Percentiles rank a stretch among this genome's conserved stretches.
phyloP scores from a whole-genome alignment of 306 rosid species.

The Gleditsia sinensis region DNA sequence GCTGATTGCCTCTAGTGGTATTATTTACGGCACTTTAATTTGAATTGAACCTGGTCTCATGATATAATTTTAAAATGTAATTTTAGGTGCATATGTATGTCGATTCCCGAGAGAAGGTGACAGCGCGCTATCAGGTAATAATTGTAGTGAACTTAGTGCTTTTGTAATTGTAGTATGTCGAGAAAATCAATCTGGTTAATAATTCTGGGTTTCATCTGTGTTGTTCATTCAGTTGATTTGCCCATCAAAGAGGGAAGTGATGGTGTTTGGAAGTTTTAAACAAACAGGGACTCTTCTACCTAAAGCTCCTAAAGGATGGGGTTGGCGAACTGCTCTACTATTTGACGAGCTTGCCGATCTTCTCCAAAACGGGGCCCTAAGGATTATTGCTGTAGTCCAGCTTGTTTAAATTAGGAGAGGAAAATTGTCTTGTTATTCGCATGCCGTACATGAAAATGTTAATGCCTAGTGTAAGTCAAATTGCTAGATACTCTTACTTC shows the following conservation, averaged over 20 bases:
- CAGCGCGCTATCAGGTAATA: constrained; percentile 92
- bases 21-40: not conserved
- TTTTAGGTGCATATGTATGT: constrained; percentile 85
- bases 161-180: not conserved
- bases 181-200: constrained; percentile 5
- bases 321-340: constrained; percentile 93
- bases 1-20: not conserved
- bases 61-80: not conserved
- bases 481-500: constrained; percentile 13
- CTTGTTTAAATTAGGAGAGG: constrained; percentile 58
- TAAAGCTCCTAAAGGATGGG: constrained; percentile 99
- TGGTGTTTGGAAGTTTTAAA: constrained; percentile 90
- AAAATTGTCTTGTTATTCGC: not conserved
- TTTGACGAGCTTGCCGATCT: constrained; percentile 89
- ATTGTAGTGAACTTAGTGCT: constrained; percentile 26
- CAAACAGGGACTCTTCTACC: constrained; percentile 96
- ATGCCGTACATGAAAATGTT: not conserved
- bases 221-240: constrained; percentile 65
- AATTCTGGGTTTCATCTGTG: constrained; percentile 26
- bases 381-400: constrained; percentile 93
- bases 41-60: constrained; percentile 8
- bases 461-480: constrained; percentile 23
- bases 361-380: constrained; percentile 86
- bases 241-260: constrained; percentile 93
- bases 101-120: constrained; percentile 84